phyloP scores from a whole-genome alignment of 306 rosid species.

The Trifolium dubium region DNA sequence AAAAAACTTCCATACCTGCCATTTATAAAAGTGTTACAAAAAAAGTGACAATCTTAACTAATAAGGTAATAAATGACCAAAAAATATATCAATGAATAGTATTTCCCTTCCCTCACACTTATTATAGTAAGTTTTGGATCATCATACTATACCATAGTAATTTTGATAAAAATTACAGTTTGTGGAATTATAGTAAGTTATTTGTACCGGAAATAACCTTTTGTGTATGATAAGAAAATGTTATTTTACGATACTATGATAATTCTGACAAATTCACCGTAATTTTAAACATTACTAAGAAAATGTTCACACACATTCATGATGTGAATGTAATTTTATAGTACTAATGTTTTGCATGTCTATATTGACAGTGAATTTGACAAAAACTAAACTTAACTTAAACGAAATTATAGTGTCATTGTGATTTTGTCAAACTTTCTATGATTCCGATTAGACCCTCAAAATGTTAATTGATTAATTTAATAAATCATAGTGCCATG shows the following conservation, averaged over 20 bases:
- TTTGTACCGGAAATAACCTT: too few relatives aligned
- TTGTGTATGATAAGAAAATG: too few relatives aligned
- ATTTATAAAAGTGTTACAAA: constrained; percentile 1
- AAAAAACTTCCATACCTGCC: constrained; percentile 92
- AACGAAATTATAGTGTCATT: background rate
- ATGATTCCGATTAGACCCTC: background rate
- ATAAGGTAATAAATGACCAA: constrained; percentile 40
- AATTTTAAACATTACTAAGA: background rate
- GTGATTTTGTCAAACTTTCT: background rate
- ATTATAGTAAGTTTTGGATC: background rate
- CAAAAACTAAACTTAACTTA: background rate
- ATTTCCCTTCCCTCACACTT: constrained; percentile 42
- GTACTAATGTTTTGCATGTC: background rate
- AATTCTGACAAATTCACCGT: background rate
- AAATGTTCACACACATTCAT: constrained; percentile 19
- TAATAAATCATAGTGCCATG: constrained; percentile 37
- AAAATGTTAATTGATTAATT: constrained; percentile 14
- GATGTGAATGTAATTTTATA: background rate
- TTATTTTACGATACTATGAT: too few relatives aligned
- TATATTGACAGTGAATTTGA: background rate
- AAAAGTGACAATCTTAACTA: constrained; percentile 32
- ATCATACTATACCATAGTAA: background rate
- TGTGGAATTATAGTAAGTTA: too few relatives aligned
- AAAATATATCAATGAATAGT: constrained; percentile 43
- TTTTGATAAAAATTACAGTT: too few relatives aligned